Conservation (phyloP, 2,329 filamentous ascomycete species). For the Remersonia thermophila region DNA sequence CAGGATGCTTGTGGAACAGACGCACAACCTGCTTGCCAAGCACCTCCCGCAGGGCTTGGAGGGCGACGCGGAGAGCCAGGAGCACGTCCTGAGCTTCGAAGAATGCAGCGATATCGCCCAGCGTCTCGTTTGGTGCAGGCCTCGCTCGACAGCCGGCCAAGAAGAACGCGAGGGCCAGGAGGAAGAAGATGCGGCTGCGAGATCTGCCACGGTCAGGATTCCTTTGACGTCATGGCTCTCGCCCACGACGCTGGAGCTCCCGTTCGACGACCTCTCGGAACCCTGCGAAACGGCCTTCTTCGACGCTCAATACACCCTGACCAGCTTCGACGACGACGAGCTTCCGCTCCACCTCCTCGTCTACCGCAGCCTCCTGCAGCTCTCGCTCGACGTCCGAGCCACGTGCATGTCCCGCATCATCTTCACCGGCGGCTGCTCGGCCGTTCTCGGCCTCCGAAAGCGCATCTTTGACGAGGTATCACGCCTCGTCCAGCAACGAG, state of each 20-base stretch:
- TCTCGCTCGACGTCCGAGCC: constrained; percentile 72
- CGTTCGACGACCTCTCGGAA: constrained; percentile 58
- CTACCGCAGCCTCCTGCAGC: constrained; percentile 59
- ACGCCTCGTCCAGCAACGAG: constrained; percentile 50
- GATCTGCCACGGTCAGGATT: constrained; percentile 26
- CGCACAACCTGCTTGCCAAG: constrained; percentile 50
- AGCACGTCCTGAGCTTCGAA: constrained; percentile 50
- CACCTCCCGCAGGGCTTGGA: constrained; percentile 22
- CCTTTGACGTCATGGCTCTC: constrained; percentile 35
- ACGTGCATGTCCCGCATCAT: constrained; percentile 81
- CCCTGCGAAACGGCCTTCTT: constrained; percentile 70
- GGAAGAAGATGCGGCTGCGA: constrained; percentile 13
- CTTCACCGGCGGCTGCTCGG: constrained; percentile 70
- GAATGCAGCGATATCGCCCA: constrained; percentile 70
- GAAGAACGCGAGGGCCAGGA: constrained; percentile 25
- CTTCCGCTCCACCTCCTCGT: constrained; percentile 64
- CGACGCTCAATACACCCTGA: constrained; percentile 35
- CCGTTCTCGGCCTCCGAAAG: constrained; percentile 65
- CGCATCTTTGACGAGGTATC: constrained; percentile 67
- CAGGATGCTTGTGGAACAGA: constrained; percentile 55
- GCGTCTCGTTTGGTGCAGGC: constrained; percentile 67
- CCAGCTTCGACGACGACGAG: constrained; percentile 75
- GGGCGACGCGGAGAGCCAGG: constrained; percentile 7
- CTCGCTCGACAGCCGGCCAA: constrained; percentile 20
- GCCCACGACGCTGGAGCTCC: constrained; percentile 47